phyloP scores from a whole-genome alignment of 768 basidiomycete species.

The Boletus rufocinnamomeus region DNA sequence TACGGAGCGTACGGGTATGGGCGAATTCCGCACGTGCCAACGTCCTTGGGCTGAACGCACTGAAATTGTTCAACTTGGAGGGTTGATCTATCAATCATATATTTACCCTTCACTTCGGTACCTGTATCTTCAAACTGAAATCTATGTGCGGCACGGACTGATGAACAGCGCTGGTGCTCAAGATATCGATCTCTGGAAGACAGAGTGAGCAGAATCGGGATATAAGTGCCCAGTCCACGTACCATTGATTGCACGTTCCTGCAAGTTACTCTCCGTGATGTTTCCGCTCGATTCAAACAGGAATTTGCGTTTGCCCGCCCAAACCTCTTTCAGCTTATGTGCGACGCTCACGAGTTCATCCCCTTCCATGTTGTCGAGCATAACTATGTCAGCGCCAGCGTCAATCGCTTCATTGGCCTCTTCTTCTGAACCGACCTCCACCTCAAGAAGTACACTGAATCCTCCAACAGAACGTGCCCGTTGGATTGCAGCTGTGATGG shows the following conservation, averaged over 20 bases:
- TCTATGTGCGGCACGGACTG: slow-evolving; percentile 94
- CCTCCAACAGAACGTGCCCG: slow-evolving; percentile 89
- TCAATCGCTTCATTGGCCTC: slow-evolving; percentile 98
- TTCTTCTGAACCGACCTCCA: slow-evolving; percentile 85
- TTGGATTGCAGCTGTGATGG: slow-evolving; percentile 85
- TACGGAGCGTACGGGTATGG: slow-evolving; percentile 45
- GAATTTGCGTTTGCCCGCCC: slow-evolving; percentile 81
- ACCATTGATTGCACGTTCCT: slow-evolving; percentile 83
- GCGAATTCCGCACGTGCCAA: slow-evolving; percentile 56
- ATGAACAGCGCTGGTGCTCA: slow-evolving; percentile 89
- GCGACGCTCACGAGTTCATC: slow-evolving; percentile 68
- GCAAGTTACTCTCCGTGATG: slow-evolving; percentile 86
- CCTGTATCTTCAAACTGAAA: slow-evolving; percentile 95
- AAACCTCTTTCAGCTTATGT: slow-evolving; percentile 70
- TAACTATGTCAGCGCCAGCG: slow-evolving; percentile 92
- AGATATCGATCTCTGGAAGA: slow-evolving; percentile 82
- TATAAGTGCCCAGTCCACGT: slow-evolving; percentile 21
- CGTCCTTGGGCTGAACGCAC: slow-evolving; percentile 73
- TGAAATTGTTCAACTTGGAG: slow-evolving; percentile 62
- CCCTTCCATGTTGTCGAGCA: slow-evolving; percentile 94
- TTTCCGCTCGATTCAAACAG: slow-evolving; percentile 93
- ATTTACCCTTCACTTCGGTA: slow-evolving; percentile 41
- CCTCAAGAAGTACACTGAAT: slow-evolving; percentile 88
- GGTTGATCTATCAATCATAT: slow-evolving; percentile 19
- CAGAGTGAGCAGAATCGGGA: slow-evolving; percentile 3